phyloP scores from a whole-genome alignment of 2,329 filamentous ascomycete genomes.

The Dichotomopilus funicola region DNA sequence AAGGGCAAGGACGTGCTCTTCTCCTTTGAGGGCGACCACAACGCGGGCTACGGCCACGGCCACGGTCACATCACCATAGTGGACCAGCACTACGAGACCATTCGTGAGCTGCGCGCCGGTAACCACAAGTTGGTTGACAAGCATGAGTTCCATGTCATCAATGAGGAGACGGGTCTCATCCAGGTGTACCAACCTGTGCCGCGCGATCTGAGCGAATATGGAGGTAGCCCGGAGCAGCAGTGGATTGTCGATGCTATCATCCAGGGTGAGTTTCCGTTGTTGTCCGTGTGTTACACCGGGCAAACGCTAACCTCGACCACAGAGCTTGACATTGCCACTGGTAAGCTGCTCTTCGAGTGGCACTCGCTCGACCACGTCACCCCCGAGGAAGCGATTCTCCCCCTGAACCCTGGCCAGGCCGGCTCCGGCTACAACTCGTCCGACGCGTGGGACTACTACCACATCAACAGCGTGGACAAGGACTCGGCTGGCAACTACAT shows the following conservation, averaged over 20 bases:
- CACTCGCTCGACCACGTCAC: slow-evolving; percentile 49
- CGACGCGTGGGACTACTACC: slow-evolving; percentile 43
- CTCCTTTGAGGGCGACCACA: slow-evolving; percentile 48
- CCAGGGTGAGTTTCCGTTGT: slow-evolving; percentile 35
- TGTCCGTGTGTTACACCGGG: too few relatives aligned
- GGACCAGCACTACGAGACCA: slow-evolving; percentile 48
- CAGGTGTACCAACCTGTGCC: slow-evolving; percentile 47
- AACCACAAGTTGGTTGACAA: slow-evolving; percentile 45
- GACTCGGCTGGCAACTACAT: slow-evolving; percentile 39
- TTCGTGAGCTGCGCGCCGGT: slow-evolving; percentile 45
- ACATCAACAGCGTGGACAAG: slow-evolving; percentile 46
- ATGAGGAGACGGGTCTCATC: slow-evolving; percentile 44
- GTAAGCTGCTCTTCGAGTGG: slow-evolving; percentile 53
- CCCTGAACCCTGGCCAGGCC: slow-evolving; percentile 39
- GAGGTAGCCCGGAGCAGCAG: slow-evolving; percentile 40
- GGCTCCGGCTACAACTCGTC: slow-evolving; percentile 24
- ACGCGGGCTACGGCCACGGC: slow-evolving; percentile 45
- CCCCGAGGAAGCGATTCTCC: slow-evolving; percentile 37
- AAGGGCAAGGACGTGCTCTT: slow-evolving; percentile 47
- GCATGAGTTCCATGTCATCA: slow-evolving; percentile 50
- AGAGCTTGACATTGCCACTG: slow-evolving; percentile 46
- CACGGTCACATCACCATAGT: slow-evolving; percentile 49
- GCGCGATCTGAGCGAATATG: slow-evolving; percentile 38
- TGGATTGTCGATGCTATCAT: slow-evolving; percentile 51
- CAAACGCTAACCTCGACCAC: neutral